Evolutionary conservation across 495 filamentous ascomycete genomes (phyloP).

Genomic region (Chlorociboria aeruginascens): DNA sequence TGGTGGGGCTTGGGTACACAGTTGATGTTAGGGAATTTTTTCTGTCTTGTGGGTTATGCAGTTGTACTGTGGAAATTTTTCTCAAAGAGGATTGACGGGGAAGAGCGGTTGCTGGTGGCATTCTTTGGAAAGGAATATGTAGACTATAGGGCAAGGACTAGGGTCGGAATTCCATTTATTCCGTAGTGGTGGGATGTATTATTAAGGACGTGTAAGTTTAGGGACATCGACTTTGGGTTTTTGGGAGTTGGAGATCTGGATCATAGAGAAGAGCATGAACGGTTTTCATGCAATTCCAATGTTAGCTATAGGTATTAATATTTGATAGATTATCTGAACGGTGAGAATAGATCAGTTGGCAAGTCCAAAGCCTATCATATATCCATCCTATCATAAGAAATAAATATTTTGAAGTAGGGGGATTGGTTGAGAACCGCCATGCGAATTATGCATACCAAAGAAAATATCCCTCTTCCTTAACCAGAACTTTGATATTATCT

Average conservation of each 20-base stretch:
- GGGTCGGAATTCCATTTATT: slow-evolving; percentile 72
- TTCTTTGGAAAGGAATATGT: slow-evolving; percentile 85
- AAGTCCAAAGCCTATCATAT: no score
- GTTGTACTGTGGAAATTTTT: slow-evolving; percentile 82
- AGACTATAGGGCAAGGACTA: slow-evolving; percentile 51
- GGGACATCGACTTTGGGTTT: no score
- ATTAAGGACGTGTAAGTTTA: neutral
- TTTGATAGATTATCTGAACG: no score
- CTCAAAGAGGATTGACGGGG: slow-evolving; percentile 52
- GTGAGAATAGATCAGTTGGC: no score
- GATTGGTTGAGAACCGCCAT: no score
- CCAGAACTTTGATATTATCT: neutral
- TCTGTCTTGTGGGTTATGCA: slow-evolving; percentile 65
- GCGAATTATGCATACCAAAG: no score
- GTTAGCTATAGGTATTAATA: no score
- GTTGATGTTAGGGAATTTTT: slow-evolving; percentile 70
- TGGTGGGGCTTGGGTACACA: slow-evolving; percentile 97
- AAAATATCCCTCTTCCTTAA: neutral
- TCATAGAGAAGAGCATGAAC: no score
- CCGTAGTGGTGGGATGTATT: neutral
- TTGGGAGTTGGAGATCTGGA: no score
- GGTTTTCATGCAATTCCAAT: no score
- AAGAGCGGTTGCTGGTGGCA: slow-evolving; percentile 61
- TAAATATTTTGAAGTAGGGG: no score
- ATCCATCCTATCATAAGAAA: no score